phyloP scores from a whole-genome alignment of 768 basidiomycete species.

The Suillus discolor region DNA sequence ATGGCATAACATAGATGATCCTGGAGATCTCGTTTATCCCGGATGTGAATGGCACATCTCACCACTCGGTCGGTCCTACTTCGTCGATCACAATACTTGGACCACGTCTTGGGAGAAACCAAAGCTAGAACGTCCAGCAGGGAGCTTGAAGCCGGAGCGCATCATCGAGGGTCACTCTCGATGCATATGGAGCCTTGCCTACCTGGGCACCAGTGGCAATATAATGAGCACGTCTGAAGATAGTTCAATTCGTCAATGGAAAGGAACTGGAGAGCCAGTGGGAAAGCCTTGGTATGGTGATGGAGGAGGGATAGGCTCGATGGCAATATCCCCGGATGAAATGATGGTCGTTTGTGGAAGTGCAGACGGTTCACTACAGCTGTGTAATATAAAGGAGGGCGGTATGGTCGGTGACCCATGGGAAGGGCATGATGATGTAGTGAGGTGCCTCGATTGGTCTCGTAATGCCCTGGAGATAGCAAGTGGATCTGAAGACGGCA shows the following conservation, averaged over 20 bases:
- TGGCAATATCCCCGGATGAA: not conserved
- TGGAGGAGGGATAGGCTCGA: not conserved
- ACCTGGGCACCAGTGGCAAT: not conserved
- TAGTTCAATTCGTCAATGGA: not conserved
- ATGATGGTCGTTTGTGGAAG: not conserved
- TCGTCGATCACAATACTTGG: not conserved
- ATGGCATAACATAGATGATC: not conserved
- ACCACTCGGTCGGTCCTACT: not conserved
- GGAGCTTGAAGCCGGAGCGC: not conserved
- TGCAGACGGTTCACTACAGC: not conserved
- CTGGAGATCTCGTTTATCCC: not conserved
- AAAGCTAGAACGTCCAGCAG: not conserved
- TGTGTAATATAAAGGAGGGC: not conserved
- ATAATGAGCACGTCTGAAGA: not conserved
- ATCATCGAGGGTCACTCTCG: not conserved
- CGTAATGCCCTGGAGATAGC: slow-evolving; percentile 15
- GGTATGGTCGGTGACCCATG: not conserved
- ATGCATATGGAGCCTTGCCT: not conserved
- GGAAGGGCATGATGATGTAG: not conserved
- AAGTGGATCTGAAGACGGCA: slow-evolving; percentile 7
- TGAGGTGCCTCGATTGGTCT: slow-evolving; percentile 17
- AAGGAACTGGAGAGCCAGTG: not conserved
- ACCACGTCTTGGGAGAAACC: not conserved
- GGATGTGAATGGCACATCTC: not conserved
- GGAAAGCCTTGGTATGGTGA: not conserved